Base-by-base conservation (phyloP, 176 grass and related monocot genomes). In the Saccharum officinarum region DNA sequence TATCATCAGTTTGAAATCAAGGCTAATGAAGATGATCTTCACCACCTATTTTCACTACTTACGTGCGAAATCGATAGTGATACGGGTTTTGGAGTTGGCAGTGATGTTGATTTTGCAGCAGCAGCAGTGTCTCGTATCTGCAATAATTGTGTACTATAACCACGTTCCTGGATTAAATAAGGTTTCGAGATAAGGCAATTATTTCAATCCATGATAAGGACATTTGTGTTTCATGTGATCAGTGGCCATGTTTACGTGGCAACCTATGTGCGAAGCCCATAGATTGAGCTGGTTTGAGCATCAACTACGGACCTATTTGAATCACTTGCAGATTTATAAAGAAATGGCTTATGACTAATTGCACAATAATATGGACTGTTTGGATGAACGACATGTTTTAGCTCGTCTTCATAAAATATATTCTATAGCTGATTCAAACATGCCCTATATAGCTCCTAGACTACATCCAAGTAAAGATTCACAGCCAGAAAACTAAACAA, bases 151-250 rank as follows among this genome's bases (percentile, higher is more conserved):
- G 10, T 31, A 30, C 1, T 65, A 65, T 65, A 64, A 60, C 61
- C 25, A 30, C 1, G 30, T 30, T 60, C 20, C 20, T 25, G 0
- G 8, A 23, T 61, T 60, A 12, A 10, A 28, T 64, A 65, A 65
- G 26, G 13, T 64, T 30, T 64, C 3, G 25, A 14, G 25, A 14
- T 64, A 11, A 28, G 23, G 61, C 65, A 17, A n/a, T 66, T 67
- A 33, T n/a, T 66, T 66, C 60, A 78, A 3, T 33, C 5, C 59
- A 46, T 30, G 55, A 73, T 73, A 86, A 80, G 76, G 50, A 23
- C 75, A 37, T 36, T 67, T 61, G 10, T 60, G 75, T 71, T 79
- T 86, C 40, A 26, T 71, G 75, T 37, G 16, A 67, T 20, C 31
- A 17, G 3, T 9, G 15, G 5, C 31, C 7, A 36, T 6, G 65